Conservation (phyloP, 2,329 filamentous ascomycete species). For the Colletotrichum caudatum region DNA sequence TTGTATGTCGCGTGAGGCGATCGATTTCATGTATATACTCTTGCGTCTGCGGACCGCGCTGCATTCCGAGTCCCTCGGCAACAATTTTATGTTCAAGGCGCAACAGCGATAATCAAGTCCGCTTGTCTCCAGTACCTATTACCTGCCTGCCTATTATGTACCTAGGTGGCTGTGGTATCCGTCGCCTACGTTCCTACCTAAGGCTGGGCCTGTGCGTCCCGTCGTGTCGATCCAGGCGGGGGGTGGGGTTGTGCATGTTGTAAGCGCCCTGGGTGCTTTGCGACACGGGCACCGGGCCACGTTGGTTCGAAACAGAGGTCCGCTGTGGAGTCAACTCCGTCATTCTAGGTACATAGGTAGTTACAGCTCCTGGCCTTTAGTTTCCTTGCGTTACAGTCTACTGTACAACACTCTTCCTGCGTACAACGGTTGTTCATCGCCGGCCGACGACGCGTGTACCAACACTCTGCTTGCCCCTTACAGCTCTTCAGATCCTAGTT, state of each 20-base stretch:
- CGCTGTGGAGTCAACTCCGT: slow-evolving; percentile 27
- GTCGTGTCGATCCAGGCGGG: slow-evolving; percentile 10
- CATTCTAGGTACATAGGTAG: slow-evolving; percentile 5
- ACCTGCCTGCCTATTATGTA: too few species aligned
- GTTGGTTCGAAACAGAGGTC: slow-evolving; percentile 18
- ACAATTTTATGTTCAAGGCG: background rate
- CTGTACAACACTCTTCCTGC: background rate
- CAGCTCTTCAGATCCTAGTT: background rate
- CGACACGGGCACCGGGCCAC: background rate
- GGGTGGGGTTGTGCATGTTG: background rate
- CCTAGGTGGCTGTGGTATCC: too few species aligned
- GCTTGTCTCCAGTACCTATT: background rate
- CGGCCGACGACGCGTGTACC: background rate
- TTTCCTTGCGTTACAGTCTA: background rate
- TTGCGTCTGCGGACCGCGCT: background rate
- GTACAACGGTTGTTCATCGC: background rate
- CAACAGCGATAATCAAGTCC: background rate
- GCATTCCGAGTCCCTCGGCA: background rate
- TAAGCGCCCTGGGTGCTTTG: background rate
- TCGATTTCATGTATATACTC: background rate
- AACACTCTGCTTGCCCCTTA: background rate
- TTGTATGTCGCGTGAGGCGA: background rate
- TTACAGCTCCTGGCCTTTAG: slow-evolving; percentile 9
- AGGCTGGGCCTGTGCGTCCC: slow-evolving; percentile 18
- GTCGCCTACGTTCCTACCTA: too few species aligned